These are phyloP conservation scores for Maudiozyma serrabonitensis DNA, from an alignment of 805 yeast species.

Conservation along the genomic window DNA sequence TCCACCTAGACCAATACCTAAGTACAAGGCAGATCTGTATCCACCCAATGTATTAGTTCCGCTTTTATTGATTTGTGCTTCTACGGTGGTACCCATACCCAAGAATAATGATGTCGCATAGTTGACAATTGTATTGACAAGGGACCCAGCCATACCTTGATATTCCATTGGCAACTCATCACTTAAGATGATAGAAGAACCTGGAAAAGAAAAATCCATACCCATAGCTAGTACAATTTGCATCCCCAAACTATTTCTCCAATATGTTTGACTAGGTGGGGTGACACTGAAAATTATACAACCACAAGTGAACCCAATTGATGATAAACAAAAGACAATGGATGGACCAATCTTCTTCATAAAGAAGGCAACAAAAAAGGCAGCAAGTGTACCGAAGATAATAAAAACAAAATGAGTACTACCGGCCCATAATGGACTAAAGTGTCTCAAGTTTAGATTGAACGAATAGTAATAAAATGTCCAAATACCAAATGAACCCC, in stretches of 20 bases:
- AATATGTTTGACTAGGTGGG: slow-evolving; percentile 52
- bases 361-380: slow-evolving; percentile 40
- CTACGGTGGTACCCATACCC: slow-evolving; percentile 64
- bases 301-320: slow-evolving; percentile 48
- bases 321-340: slow-evolving; percentile 41
- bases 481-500: slow-evolving; percentile 76
- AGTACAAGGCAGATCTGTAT: slow-evolving; percentile 47
- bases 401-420: slow-evolving; percentile 37
- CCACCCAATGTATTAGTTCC: slow-evolving; percentile 30
- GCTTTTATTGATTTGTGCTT: slow-evolving; percentile 30
- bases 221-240: slow-evolving; percentile 56
- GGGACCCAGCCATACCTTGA: slow-evolving; percentile 73
- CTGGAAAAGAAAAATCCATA: slow-evolving; percentile 73
- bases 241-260: slow-evolving; percentile 46
- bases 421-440: slow-evolving; percentile 38
- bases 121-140: slow-evolving; percentile 60
- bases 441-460: slow-evolving; percentile 39
- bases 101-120: slow-evolving; percentile 60
- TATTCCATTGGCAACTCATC: slow-evolving; percentile 49
- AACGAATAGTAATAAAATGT: slow-evolving; percentile 53
- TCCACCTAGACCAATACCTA: slow-evolving; percentile 49
- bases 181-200: slow-evolving; percentile 55
- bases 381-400: slow-evolving; percentile 49
- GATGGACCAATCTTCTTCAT: slow-evolving; percentile 42
- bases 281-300: slow-evolving; percentile 41